These are phyloP conservation scores for Talaromyces amestolkiae DNA, from an alignment of 2,329 filamentous ascomycete species.

Conservation along the genomic window DNA sequence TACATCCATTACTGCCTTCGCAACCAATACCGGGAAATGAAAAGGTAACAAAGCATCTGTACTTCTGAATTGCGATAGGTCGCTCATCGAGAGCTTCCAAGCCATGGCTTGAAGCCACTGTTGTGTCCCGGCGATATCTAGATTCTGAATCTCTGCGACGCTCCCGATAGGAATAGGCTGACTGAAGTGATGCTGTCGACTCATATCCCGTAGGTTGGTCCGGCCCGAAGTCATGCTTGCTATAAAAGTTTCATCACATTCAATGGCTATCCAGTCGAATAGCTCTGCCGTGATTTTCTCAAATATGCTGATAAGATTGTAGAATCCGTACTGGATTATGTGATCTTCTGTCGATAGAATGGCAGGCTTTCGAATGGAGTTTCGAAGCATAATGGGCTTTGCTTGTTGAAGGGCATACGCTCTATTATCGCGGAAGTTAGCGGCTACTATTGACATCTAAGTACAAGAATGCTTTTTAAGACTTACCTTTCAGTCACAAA, in stretches of 20 bases:
- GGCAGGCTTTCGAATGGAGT: constrained; percentile 63
- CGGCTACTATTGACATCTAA: not conserved
- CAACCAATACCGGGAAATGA: constrained; percentile 62
- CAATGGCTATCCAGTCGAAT: constrained; percentile 40
- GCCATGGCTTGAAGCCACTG: constrained; percentile 71
- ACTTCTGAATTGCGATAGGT: constrained; percentile 59
- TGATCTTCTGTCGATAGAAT: constrained; percentile 58
- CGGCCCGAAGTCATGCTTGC: constrained; percentile 31
- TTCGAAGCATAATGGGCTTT: constrained; percentile 67
- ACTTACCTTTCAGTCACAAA: constrained; percentile 67
- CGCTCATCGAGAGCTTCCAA: constrained; percentile 69
- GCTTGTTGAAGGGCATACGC: constrained; percentile 70
- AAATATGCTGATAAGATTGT: constrained; percentile 41
- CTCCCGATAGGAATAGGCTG: constrained; percentile 56
- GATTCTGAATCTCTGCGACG: constrained; percentile 64
- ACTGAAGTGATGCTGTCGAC: constrained; percentile 20
- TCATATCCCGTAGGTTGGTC: constrained; percentile 9
- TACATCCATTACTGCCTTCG: constrained; percentile 63
- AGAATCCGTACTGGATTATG: constrained; percentile 41
- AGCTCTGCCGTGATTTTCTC: constrained; percentile 38
- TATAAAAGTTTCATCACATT: constrained; percentile 31
- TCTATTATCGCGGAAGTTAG: constrained; percentile 38
- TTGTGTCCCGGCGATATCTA: constrained; percentile 67
- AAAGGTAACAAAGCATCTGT: constrained; percentile 59
- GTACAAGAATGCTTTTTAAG: not conserved